These are phyloP conservation scores for Candida golubevii DNA, from an alignment of 805 yeast genomes.

Conservation along the genomic window DNA sequence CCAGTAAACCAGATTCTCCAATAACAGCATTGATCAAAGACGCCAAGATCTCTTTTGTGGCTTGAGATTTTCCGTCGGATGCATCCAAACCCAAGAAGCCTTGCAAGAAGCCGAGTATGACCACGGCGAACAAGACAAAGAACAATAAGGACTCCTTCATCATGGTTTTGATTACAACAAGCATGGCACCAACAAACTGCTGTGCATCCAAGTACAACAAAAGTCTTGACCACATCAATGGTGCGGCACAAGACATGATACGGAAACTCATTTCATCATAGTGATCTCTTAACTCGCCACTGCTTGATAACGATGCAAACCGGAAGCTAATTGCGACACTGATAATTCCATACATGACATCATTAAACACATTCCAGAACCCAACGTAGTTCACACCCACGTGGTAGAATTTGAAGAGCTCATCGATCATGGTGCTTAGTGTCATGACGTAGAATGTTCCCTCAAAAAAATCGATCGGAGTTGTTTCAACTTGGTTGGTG, in stretches of 20 bases:
- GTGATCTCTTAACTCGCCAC: slow-evolving; percentile 20
- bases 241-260: slow-evolving; percentile 74
- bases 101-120: slow-evolving; percentile 77
- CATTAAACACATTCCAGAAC: slow-evolving; percentile 79
- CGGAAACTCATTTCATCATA: slow-evolving; percentile 63
- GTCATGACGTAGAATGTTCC: slow-evolving; percentile 60
- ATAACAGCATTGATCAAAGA: slow-evolving; percentile 69
- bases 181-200: slow-evolving; percentile 82
- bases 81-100: slow-evolving; percentile 85
- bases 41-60: slow-evolving; percentile 58
- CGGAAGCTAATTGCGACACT: slow-evolving; percentile 53
- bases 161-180: slow-evolving; percentile 79
- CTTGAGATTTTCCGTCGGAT: slow-evolving; percentile 79
- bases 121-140: slow-evolving; percentile 65
- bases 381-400: slow-evolving; percentile 70
- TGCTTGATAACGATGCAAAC: slow-evolving; percentile 29
- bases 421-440: slow-evolving; percentile 63
- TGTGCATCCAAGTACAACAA: slow-evolving; percentile 73
- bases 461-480: slow-evolving; percentile 44
- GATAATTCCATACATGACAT: slow-evolving; percentile 56
- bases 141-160: slow-evolving; percentile 83
- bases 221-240: slow-evolving; percentile 80
- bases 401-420: slow-evolving; percentile 64
- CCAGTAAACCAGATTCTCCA: slow-evolving; percentile 68
- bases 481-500: slow-evolving; percentile 41